Conservation (phyloP, 2,329 filamentous ascomycete species). For the Xylariaceae sp. region DNA sequence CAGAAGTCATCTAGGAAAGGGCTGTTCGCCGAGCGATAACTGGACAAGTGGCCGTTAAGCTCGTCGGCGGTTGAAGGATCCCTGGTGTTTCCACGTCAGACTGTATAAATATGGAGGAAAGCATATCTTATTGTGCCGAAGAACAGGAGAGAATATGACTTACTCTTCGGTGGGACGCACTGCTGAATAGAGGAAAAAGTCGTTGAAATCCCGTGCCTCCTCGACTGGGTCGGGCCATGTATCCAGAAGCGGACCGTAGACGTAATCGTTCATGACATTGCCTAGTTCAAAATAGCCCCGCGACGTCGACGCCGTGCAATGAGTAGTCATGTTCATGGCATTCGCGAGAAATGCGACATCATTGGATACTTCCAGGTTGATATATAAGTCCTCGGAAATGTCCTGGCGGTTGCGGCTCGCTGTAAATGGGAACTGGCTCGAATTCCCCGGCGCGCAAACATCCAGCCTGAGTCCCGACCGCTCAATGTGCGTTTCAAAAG, state of each 20-base stretch:
- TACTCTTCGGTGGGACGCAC: not conserved
- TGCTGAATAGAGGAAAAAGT: too few relatives aligned
- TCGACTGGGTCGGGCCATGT: conserved; percentile 9
- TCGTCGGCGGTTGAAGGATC: too few relatives aligned
- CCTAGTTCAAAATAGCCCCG: conserved; percentile 11
- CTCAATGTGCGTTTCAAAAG: conserved; percentile 5
- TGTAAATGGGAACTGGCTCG: conserved; percentile 9
- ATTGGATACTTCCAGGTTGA: conserved; percentile 6
- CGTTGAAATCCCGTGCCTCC: conserved; percentile 7
- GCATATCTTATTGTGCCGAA: too few relatives aligned
- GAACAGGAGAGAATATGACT: too few relatives aligned
- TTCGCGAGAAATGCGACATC: not conserved
- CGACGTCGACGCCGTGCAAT: conserved; percentile 8
- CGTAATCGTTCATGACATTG: conserved; percentile 7
- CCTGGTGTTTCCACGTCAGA: too few relatives aligned
- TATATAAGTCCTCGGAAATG: conserved; percentile 7
- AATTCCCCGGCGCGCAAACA: conserved; percentile 9
- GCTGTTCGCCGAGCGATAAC: too few relatives aligned
- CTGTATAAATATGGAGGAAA: too few relatives aligned
- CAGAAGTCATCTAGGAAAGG: too few relatives aligned
- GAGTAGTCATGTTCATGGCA: conserved; percentile 5
- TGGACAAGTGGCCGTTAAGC: too few relatives aligned
- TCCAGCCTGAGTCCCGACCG: conserved; percentile 4
- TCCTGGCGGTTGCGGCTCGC: conserved; percentile 10
- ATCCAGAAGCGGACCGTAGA: conserved; percentile 10